Evolutionary conservation across 2,329 filamentous ascomycete genomes (phyloP).

Genomic region (Camptophora hylomeconis): DNA sequence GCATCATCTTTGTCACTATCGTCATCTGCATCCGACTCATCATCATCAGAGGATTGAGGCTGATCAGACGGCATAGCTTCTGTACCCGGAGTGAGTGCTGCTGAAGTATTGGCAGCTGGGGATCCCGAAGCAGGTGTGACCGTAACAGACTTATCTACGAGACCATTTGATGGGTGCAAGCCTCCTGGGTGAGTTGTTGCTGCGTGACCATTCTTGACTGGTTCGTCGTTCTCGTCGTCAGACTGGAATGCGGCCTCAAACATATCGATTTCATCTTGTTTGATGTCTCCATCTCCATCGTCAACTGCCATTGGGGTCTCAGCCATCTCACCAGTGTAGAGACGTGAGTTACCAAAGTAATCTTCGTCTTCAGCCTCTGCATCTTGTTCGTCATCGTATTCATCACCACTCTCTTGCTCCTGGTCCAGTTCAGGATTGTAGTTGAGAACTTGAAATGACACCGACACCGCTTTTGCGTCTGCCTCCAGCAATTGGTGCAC

Average conservation of each 20-base stretch:
- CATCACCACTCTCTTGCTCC: constrained; percentile 29
- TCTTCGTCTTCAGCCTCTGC: constrained; percentile 36
- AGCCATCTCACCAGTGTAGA: constrained; percentile 22
- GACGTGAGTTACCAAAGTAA: constrained; percentile 19
- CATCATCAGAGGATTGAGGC: constrained; percentile 16
- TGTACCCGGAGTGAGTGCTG: constrained; percentile 17
- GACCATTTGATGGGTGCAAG: not conserved
- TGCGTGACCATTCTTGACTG: constrained; percentile 28
- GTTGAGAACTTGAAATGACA: constrained; percentile 54
- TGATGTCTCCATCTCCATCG: constrained; percentile 22
- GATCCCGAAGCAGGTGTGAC: constrained; percentile 13
- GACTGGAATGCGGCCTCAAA: constrained; percentile 20
- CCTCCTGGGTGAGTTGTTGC: not conserved
- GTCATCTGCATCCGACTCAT: constrained; percentile 22
- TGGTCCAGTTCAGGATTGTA: constrained; percentile 25
- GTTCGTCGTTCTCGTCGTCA: constrained; percentile 22
- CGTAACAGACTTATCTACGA: constrained; percentile 1
- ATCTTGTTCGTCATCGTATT: constrained; percentile 35
- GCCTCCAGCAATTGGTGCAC: constrained; percentile 61
- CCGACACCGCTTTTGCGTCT: constrained; percentile 49
- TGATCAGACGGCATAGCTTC: constrained; percentile 16
- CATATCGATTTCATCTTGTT: constrained; percentile 22
- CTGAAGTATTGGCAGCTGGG: constrained; percentile 11
- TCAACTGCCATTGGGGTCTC: constrained; percentile 10
- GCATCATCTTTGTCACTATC: constrained; percentile 25